Percentiles rank a stretch among this genome's conserved stretches.
phyloP scores from a whole-genome alignment of 129 eudicot genomes.

The Helianthus annuus region HanXRQr2.0-SUNRISE NC_035439.2:93549365-93549864 shows the following conservation, averaged over 20 bases:
- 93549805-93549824: not conserved
- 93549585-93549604: constrained; percentile 40
- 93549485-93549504: constrained; percentile 71
- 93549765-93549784: constrained; percentile 13
- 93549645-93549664: constrained; percentile 21
- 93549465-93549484: constrained; percentile 48
- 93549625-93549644: constrained; percentile 30
- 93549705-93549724: constrained; percentile 53
- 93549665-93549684: constrained; percentile 49
- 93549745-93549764: not conserved
- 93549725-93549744: not conserved
- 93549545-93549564: constrained; percentile 61
- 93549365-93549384: constrained; percentile 47
- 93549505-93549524: constrained; percentile 86
- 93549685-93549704: constrained; percentile 59
- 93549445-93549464: constrained; percentile 35
- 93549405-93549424: constrained; percentile 49
- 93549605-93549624: constrained; percentile 36
- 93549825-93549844: constrained; percentile 17
- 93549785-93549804: not conserved
- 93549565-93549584: constrained; percentile 38
- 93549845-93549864: constrained; percentile 42
- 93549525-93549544: constrained; percentile 85
- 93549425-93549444: constrained; percentile 41
- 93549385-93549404: constrained; percentile 39